Evolutionary conservation across 768 basidiomycete genomes (phyloP), one percentile per base, ranked within the genome.

Genomic region (Collybia sordida): DNA sequence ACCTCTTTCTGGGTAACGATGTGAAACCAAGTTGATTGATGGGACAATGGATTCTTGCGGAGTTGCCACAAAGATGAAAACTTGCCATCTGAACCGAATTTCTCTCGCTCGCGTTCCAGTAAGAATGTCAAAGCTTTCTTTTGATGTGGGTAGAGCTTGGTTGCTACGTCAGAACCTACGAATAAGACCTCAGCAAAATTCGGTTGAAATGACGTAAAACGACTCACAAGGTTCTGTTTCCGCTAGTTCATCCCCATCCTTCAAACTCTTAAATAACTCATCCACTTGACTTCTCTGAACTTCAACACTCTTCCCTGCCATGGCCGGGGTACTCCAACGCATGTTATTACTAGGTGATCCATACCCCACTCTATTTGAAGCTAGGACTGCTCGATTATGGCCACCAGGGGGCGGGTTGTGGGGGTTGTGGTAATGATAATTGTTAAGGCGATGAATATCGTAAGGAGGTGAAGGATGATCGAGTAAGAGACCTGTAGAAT

Each of bases 41-140:
- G 70, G 23, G 77, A 72, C 41, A 80, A 60, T 21, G 77, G 75
- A 55, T 83, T 81, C 40, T 62, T 57, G 41, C 82, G 71, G 49
- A 64, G 60, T 53, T 88, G 84, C 89, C 90, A 93, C 35, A 93
- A 65, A 6, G 88, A 86, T 12, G 85, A 83, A 59, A 77, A 81
- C 53, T 69, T 78, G 57, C 88, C 90, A 67, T 81, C 77, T 38
- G 69, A 58, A 31, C 75, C 73, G 27, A 69, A 64, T 53, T 71
- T 77, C 68, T 92, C 90, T 53, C 83, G 78, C 66, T 90, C 86
- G 64, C 97, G 82, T 61, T 97, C 92, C 17, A 98, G 77, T 43
- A 99, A 74, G 69, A 99, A 99, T 1, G 96, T 93, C 17, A 99
- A 77, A 19, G 96, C 97, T 67, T 96, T 96, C 72, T 94, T 96